Conservation (phyloP, 1,139 yeast species). For the Pichia sp. region DNA sequence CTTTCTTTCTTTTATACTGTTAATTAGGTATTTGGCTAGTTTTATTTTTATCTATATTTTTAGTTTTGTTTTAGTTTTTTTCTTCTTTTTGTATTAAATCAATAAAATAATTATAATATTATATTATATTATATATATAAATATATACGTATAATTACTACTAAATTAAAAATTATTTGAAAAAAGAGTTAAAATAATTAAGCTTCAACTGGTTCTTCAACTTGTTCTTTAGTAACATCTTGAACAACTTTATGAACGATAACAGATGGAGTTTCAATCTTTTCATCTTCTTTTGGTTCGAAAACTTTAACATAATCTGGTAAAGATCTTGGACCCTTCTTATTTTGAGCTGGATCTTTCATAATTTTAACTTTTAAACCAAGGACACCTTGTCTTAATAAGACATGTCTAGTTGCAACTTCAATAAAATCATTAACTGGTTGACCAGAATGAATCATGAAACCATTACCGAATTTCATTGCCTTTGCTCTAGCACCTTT, state of each 20-base stretch:
- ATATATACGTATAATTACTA: too few relatives aligned
- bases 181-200: too few relatives aligned
- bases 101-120: too few relatives aligned
- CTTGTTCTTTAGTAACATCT: too few relatives aligned
- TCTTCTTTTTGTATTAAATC: too few relatives aligned
- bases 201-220: too few relatives aligned
- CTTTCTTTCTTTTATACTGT: too few relatives aligned
- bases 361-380: slow-evolving; percentile 99
- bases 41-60: too few relatives aligned
- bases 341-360: slow-evolving; percentile 96
- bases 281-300: slow-evolving; percentile 97
- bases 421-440: slow-evolving; percentile 99
- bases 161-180: too few relatives aligned
- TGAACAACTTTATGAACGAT: slow-evolving; percentile 57
- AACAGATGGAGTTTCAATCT: slow-evolving; percentile 80
- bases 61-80: too few relatives aligned
- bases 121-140: too few relatives aligned
- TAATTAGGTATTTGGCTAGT: too few relatives aligned
- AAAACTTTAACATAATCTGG: slow-evolving; percentile 95
- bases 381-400: slow-evolving; percentile 99
- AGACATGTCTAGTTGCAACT: slow-evolving; percentile 98
- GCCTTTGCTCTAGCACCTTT: slow-evolving; percentile 99
- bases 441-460: slow-evolving; percentile 99
- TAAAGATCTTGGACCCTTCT: slow-evolving; percentile 82
- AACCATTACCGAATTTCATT: slow-evolving; percentile 99